Evolutionary conservation across 441 rosid genomes (phyloP), one percentile per base, ranked within the genome.

Genomic region (Caryocar brasiliense): DNA sequence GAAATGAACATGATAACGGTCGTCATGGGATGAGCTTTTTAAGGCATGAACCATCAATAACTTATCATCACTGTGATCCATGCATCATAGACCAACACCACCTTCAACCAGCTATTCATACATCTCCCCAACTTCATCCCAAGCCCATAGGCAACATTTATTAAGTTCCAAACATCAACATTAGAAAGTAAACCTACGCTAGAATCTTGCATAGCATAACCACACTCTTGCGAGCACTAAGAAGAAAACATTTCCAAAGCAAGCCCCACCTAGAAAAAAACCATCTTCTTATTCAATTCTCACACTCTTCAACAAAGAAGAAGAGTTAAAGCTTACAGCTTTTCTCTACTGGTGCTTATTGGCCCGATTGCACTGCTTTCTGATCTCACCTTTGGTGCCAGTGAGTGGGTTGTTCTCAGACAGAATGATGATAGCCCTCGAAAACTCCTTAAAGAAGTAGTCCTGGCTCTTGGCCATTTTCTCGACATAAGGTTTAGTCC

Each of bases 361-460:
- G 44, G 92, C 79, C 37, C 83, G 68, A 38, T 75, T 91, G 68
- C 98, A 91, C 32, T 81, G 84, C 73, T 81, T 80, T 67, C 96
- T 77, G 70, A 91, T 73, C 93, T 91, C 98, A 68, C 98, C 98
- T 63, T 87, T 64, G 21, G 67, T 59, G 2, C 93, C 96, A 7
- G 95, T 85, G 50, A 91, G 83, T 19, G 96, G 98, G 63, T 85
- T 91, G 76, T 87, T 91, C 80, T 91, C 96, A 3, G 96, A 85
- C 25, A 91, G 82, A 23, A 73, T 56, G 40, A 86, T 69, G 46
- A 91, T 77, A 27, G 98, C 96, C 64, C 78, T 91, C 11, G 94
- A 48, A 56, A 91, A 91, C 64, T 91, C 91, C 81, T 81, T 83
- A 64, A 85, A 85, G 83, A 87, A 91, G 73, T 87, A 85, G 45